Conservation (phyloP, 176 grass and related monocot genomes). For the Rhipidocladum racemiflorum region DNA sequence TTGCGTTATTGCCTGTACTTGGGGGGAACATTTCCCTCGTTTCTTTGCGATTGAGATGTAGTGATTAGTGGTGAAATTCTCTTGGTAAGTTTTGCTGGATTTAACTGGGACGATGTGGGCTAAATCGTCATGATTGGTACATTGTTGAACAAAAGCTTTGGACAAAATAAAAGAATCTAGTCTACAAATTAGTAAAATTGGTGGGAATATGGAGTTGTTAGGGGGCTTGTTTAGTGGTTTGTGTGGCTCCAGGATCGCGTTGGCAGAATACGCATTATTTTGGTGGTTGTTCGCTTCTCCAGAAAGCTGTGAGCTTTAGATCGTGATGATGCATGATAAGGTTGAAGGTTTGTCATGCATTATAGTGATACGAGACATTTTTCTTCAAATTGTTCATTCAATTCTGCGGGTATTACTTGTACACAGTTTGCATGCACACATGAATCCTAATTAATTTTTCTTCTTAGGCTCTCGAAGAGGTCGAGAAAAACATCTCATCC, state of each 20-base stretch:
- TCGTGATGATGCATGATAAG: background rate
- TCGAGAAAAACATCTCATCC: conserved; percentile 55
- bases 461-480: conserved; percentile 67
- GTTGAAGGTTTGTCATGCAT: background rate
- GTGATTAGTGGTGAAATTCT: background rate
- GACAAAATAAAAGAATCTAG: background rate
- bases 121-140: background rate
- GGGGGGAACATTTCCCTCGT: background rate
- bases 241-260: background rate
- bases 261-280: background rate
- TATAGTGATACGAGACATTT: background rate
- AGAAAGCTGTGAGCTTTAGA: background rate
- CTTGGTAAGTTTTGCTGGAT: too few relatives aligned
- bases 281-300: background rate
- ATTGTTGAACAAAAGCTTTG: background rate
- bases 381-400: background rate
- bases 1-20: background rate
- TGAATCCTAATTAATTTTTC: background rate
- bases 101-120: background rate
- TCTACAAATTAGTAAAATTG: background rate
- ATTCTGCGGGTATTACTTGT: background rate
- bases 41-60: background rate
- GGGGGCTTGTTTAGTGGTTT: background rate
- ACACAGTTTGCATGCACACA: background rate
- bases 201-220: background rate